These are phyloP conservation scores for Ilyonectria robusta DNA, from an alignment of 2,329 filamentous ascomycete genomes.

Conservation along the genomic window DNA sequence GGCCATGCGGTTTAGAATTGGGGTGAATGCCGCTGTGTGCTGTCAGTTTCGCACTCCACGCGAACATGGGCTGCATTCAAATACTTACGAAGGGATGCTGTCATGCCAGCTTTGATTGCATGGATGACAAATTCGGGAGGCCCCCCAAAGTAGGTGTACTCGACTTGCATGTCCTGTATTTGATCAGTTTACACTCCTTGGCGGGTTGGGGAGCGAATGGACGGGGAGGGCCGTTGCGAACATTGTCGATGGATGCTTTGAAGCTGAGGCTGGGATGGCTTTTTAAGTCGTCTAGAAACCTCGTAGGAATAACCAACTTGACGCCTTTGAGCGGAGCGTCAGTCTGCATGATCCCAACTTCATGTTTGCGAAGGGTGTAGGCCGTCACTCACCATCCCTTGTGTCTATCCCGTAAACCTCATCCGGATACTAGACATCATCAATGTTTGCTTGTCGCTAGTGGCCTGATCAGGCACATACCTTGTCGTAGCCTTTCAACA, in stretches of 20 bases:
- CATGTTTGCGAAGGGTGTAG: background rate
- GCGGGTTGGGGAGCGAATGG: background rate
- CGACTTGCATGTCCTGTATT: conserved; percentile 12
- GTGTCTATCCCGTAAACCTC: conserved; percentile 10
- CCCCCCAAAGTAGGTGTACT: conserved; percentile 12
- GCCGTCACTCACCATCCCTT: background rate
- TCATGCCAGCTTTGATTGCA: conserved; percentile 18
- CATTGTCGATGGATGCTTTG: conserved; percentile 13
- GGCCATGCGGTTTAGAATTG: conserved; percentile 6
- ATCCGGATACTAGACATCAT: background rate
- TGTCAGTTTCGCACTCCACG: background rate
- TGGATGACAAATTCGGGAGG: conserved; percentile 13
- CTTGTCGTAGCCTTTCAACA: conserved; percentile 11
- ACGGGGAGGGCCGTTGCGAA: background rate
- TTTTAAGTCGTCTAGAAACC: conserved; percentile 12
- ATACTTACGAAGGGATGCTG: conserved; percentile 8
- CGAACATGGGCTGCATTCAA: background rate
- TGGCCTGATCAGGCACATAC: background rate
- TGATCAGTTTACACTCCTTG: background rate
- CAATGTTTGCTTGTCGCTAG: background rate
- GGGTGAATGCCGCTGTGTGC: background rate
- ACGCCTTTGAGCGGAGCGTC: background rate
- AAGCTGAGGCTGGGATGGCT: conserved; percentile 14
- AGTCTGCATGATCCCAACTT: no score
- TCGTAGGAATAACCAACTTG: conserved; percentile 6